Base-by-base conservation (phyloP, 2,329 filamentous ascomycete species). In the Cyphellophora europaea region DNA sequence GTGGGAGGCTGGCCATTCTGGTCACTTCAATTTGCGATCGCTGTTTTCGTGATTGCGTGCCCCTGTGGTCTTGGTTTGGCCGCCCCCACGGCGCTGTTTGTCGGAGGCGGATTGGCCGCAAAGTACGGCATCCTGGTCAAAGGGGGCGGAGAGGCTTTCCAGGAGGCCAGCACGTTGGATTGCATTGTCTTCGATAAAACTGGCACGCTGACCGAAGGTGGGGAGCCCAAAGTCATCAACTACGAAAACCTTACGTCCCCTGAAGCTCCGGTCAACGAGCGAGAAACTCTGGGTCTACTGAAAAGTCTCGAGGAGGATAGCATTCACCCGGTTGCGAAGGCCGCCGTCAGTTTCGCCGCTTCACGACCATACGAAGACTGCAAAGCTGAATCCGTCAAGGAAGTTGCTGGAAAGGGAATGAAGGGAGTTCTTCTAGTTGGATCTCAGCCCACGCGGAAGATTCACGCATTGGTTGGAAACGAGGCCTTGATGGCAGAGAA, bases 11-110 rank as follows among this genome's bases (percentile, higher is more conserved):
- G 84, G 56, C 66, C 94, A 42, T 94, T 96, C 82, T 84, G 96
- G 2, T 96, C 89, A 54, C 67, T 96, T 44, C 93, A 96, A 65
- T 77, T 98, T 14, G 96, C 89, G 60, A 96, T 96, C 49, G 93
- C 91, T 0, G 91, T 96, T 45, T 93, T 98, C 52, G 91, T 96
- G 14, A 94, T 96, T 57, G 89, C 89, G 3, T 98, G 89, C 54
- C 89, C 89, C 12, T 98, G 91, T 54, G 89, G 89, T 1, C 75
- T 96, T 12, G 91, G 89, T 37, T 72, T 98, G 13, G 88, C 87
- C 15, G 96, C 89, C 2, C 89, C 89, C 2, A 96, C 91, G 0
- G 89, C 89, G 3, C 87, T 96, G 55, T 96, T 96, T 88, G 89
- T 96, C 19, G 89, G 91, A 23, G 95, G 88, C 13, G 89, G 91